Evolutionary conservation across 169 alveolate genomes (phyloP).

Genomic region (Babesia divergens): DNA sequence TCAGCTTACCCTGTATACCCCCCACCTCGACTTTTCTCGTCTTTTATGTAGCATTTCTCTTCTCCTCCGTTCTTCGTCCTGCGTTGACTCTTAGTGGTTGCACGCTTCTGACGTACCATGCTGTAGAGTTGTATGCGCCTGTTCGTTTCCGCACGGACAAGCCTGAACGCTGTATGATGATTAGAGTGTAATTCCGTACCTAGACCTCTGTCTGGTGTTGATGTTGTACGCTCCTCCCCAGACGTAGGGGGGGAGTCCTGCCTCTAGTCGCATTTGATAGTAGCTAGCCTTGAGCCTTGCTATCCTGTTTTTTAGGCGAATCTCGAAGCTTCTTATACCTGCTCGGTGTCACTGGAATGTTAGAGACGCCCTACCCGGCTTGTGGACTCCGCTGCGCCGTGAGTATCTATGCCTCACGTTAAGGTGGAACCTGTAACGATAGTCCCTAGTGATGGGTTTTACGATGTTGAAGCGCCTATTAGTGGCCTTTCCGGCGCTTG

Average conservation of each 20-base stretch:
- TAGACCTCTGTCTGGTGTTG: conserved; percentile 47
- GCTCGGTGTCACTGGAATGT: background rate
- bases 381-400: conserved; percentile 77
- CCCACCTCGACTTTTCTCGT: conserved; percentile 64
- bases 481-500: background rate
- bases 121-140: conserved; percentile 58
- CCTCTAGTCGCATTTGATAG: conserved; percentile 55
- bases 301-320: conserved; percentile 51
- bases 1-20: conserved; percentile 59
- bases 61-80: conserved; percentile 72
- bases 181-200: background rate
- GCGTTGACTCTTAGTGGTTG: background rate
- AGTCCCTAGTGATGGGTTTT: conserved; percentile 82
- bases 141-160: conserved; percentile 59
- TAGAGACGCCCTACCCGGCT: conserved; percentile 73
- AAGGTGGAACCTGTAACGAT: conserved; percentile 82
- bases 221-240: conserved; percentile 68
- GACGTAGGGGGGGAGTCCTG: conserved; percentile 64
- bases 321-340: conserved; percentile 63
- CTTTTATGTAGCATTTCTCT: conserved; percentile 64
- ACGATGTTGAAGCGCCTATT: background rate
- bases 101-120: conserved; percentile 32
- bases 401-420: conserved; percentile 77
- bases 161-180: background rate
- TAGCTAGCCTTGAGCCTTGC: conserved; percentile 40